Conservation (phyloP, 2,329 filamentous ascomycete genomes). For the Leptographium wingfieldii region DNA sequence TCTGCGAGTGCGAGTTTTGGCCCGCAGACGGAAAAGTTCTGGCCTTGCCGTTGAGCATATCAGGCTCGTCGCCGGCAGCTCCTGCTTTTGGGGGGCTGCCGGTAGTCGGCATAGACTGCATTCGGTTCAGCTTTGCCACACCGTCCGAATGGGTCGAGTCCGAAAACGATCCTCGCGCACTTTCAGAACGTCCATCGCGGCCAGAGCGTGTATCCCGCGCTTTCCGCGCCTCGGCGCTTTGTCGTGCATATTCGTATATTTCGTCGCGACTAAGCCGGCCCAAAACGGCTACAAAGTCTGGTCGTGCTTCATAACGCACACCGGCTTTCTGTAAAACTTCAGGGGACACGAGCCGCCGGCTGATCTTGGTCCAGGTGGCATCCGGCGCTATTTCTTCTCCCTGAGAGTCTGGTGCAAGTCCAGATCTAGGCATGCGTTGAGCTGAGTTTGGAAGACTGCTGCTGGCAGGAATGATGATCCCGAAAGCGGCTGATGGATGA, state of each 20-base stretch:
- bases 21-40: constrained; percentile 3
- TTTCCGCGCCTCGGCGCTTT: constrained; percentile 32
- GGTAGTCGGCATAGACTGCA: constrained; percentile 6
- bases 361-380: constrained; percentile 48
- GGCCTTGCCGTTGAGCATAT: not conserved
- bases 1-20: not conserved
- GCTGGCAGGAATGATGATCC: constrained; percentile 11
- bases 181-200: not conserved
- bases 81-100: constrained; percentile 1
- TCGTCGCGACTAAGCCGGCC: constrained; percentile 40
- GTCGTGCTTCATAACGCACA: constrained; percentile 47
- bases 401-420: constrained; percentile 37
- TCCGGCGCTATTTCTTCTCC: constrained; percentile 44
- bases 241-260: constrained; percentile 37
- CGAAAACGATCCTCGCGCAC: not conserved
- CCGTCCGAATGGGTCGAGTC: not conserved
- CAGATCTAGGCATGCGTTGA: constrained; percentile 9
- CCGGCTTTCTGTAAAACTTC: constrained; percentile 43
- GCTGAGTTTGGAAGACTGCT: not conserved
- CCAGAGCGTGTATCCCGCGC: constrained; percentile 4
- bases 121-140: not conserved
- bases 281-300: constrained; percentile 47
- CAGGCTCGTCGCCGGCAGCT: not conserved
- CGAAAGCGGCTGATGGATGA: constrained; percentile 5
- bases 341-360: constrained; percentile 40